Base-by-base conservation (phyloP, 1,284 basidiomycete species). In the Malassezia furfur region DNA sequence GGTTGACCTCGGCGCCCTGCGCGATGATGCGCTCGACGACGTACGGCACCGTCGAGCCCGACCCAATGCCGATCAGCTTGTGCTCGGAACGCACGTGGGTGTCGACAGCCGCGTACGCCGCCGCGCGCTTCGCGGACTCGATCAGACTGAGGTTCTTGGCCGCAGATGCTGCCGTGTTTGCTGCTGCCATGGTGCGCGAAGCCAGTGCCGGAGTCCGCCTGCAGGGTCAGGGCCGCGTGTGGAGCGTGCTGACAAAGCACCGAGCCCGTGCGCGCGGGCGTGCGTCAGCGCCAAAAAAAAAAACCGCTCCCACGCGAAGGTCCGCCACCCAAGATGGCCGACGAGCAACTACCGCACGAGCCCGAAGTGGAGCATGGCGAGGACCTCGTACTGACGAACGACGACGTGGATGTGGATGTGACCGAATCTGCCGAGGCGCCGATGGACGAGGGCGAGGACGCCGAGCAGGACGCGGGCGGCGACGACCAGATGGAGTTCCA, bases 21-120 rank as follows among this genome's bases (percentile, higher is more conserved):
- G 86, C 82, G 8, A 90, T 81, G 58, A 98, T 93, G 38, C 91
- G 82, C 69, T 98, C 91, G 35, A 98, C 91, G 52, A 96, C 91
- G 73, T 94, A 98, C 1, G 91, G 91, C 0, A 99, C 93, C 0
- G 94, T 99, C 1, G 91, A 94, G 31, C 93, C 67, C 0, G 66
- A 71, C 11, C 74, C 74, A 34, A 75, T 75, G 41, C 56, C 48
- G 77, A 83, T 65, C 66, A 88, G 88, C 78, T 84, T 85, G 78
- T 96, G 85, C 64, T 89, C 81, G 14, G 85, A 82, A 52, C 81
- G 81, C 38, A 98, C 81, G 77, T 96, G 86, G 52, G 84, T 81
- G 75, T 98, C 91, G 1, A 98, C 93, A 0, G 94, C 93, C 3
- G 88, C 87, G 77, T 84, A 94, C 2, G 91, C 93, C 14, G 94